Evolutionary conservation across 805 yeast genomes (phyloP), one percentile per base, ranked within the genome.

Genomic region (Soucietia sequanensis): DNA sequence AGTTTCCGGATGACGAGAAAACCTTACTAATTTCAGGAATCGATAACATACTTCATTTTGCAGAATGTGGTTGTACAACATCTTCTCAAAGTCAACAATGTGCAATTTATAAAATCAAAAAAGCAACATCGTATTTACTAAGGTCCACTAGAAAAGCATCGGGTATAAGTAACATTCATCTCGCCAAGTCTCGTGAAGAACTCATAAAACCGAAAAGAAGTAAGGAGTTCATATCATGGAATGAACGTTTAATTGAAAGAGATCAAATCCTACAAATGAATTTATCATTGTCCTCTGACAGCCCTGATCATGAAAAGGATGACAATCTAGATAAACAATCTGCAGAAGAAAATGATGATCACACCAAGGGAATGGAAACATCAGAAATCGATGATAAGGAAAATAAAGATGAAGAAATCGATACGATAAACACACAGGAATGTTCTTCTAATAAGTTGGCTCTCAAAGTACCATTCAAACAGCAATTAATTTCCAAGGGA

Each of bases 21-120:
- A 70, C 76, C 3, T 62, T 70, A 12, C 51, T 84, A 30, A 75
- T 84, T 2, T 70, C 78, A 17, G 76, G 84, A 5, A 66, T 83
- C 16, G 88, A 81, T 43, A 74, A 78, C 4, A 63, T 85, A 8
- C 58, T 81, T 30, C 73, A 78, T 38, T 71, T 78, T 35, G 75
- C 75, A 13, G 88, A 81, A 35, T 84, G 95, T 60, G 78, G 75
- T 1, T 75, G 86, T 38, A 58, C 65, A 11, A 65, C 68, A 1
- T 35, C 44, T 5, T 42, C 60, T 6, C 60, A 76, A 4, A 61
- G 60, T 24, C 46, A 56, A 20, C 78, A 74, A 13, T 84, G 91
- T 58, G 62, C 72, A 15, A 60, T 84, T 8, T 64, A 70, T 37
- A 81, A 78, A 47, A 73, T 81, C 4, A 80, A 78, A 49, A 81